These are phyloP conservation scores for Leptographium procerum DNA, from an alignment of 2,329 filamentous ascomycete genomes.

Conservation along the genomic window DNA sequence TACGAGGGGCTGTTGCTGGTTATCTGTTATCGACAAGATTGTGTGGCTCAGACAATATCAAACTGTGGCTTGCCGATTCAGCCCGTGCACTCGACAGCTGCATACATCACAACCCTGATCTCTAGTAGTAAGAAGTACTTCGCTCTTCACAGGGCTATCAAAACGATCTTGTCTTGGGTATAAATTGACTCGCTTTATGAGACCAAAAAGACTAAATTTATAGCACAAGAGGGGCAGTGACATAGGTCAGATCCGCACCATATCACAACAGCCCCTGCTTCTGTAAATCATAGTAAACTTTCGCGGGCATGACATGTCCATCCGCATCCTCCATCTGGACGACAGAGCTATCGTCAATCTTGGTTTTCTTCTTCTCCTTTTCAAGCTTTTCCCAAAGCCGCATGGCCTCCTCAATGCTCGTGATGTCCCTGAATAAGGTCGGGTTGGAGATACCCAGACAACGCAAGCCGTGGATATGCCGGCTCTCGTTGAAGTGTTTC, in stretches of 20 bases:
- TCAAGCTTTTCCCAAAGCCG: conserved; percentile 90
- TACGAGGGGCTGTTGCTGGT: background rate
- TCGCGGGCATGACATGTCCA: conserved; percentile 98
- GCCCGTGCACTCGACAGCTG: background rate
- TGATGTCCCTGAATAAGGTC: conserved; percentile 87
- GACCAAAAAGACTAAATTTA: background rate
- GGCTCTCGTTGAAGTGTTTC: conserved; percentile 93
- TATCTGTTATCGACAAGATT: background rate
- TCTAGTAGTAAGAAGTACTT: too few species aligned
- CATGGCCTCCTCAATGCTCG: conserved; percentile 77
- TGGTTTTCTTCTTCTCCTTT: conserved; percentile 67
- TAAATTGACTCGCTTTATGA: background rate
- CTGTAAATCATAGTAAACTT: conserved; percentile 91
- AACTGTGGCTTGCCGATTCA: background rate
- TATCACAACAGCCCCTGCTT: conserved; percentile 54
- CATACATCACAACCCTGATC: too few species aligned
- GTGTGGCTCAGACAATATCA: background rate
- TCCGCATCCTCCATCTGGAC: conserved; percentile 98
- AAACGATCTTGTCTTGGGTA: too few species aligned
- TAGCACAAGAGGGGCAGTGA: background rate
- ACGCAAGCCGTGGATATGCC: conserved; percentile 87
- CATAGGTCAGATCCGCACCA: background rate
- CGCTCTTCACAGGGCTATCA: too few species aligned
- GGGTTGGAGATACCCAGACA: conserved; percentile 90
- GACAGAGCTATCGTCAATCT: conserved; percentile 66